Evolutionary conservation across 2,329 filamentous ascomycete genomes (phyloP).

Genomic region (Fusarium cyanostomum): DNA sequence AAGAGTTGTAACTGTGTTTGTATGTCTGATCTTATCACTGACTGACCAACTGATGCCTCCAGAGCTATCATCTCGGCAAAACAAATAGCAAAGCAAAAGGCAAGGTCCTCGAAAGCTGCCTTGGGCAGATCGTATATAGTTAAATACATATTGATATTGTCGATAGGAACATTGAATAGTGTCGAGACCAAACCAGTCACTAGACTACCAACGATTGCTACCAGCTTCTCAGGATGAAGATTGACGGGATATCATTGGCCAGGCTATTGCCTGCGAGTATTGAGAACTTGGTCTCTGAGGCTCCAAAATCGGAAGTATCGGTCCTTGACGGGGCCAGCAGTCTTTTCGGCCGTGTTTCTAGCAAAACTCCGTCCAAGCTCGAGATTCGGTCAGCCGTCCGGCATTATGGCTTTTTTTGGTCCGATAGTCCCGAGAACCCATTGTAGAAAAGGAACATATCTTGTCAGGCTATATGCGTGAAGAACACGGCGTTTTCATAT

Average conservation of each 20-base stretch:
- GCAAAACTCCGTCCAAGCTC: background rate
- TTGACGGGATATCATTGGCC: background rate
- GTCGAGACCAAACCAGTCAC: background rate
- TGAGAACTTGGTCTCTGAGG: too few species aligned
- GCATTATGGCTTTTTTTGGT: constrained; percentile 10
- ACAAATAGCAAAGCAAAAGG: constrained; percentile 5
- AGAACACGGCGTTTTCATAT: constrained; percentile 1
- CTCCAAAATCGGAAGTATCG: too few species aligned
- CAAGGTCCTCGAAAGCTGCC: background rate
- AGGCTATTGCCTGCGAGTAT: too few species aligned
- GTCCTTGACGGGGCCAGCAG: background rate
- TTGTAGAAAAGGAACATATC: background rate
- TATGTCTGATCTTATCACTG: background rate
- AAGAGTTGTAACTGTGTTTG: background rate
- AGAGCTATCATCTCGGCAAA: background rate
- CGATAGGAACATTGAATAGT: background rate
- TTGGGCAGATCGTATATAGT: background rate
- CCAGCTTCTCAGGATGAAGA: background rate
- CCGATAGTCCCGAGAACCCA: background rate
- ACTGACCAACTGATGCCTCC: background rate
- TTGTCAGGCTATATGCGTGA: background rate
- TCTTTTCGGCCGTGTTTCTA: background rate
- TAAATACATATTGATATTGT: constrained; percentile 4
- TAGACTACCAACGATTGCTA: background rate
- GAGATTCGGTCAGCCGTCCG: background rate